These are phyloP conservation scores for Zygosaccharomyces kombuchaensis DNA, from an alignment of 805 yeast genomes.

Conservation along the genomic window DNA sequence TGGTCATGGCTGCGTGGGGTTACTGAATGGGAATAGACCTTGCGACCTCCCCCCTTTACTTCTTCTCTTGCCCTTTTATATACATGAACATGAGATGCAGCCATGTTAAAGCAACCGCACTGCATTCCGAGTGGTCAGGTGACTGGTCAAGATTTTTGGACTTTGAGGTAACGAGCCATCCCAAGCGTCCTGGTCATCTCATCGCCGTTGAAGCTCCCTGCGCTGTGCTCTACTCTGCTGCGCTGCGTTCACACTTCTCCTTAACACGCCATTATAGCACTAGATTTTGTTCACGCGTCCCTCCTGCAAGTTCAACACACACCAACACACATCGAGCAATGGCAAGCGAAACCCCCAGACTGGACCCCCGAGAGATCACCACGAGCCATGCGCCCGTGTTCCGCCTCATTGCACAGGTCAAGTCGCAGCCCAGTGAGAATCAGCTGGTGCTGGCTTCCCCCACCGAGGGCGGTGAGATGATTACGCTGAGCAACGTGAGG, in stretches of 20 bases:
- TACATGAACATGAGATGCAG: neutral
- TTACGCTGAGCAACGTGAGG: slow-evolving; percentile 28
- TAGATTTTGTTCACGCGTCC: no score
- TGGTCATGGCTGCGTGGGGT: neutral
- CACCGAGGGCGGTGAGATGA: slow-evolving; percentile 26
- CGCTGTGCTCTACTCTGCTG: neutral
- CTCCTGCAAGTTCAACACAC: neutral
- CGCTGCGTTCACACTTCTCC: neutral
- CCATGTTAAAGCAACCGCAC: neutral
- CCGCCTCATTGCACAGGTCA: slow-evolving; percentile 33
- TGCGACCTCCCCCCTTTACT: no score
- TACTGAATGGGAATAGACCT: neutral
- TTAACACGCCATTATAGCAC: no score
- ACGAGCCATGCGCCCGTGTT: slow-evolving; percentile 27
- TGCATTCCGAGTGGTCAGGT: neutral
- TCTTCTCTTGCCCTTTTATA: no score
- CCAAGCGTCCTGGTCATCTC: no score
- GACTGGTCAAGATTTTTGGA: no score
- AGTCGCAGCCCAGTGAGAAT: slow-evolving; percentile 29
- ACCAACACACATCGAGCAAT: slow-evolving; percentile 9
- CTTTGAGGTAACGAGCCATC: no score
- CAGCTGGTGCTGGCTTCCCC: slow-evolving; percentile 28
- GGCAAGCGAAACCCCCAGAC: slow-evolving; percentile 35
- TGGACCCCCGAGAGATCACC: slow-evolving; percentile 31
- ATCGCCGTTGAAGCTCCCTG: neutral